Percentiles rank a stretch among this genome's conserved stretches.
phyloP scores from a whole-genome alignment of 306 rosid species.

The Citrullus colocynthis region DNA sequence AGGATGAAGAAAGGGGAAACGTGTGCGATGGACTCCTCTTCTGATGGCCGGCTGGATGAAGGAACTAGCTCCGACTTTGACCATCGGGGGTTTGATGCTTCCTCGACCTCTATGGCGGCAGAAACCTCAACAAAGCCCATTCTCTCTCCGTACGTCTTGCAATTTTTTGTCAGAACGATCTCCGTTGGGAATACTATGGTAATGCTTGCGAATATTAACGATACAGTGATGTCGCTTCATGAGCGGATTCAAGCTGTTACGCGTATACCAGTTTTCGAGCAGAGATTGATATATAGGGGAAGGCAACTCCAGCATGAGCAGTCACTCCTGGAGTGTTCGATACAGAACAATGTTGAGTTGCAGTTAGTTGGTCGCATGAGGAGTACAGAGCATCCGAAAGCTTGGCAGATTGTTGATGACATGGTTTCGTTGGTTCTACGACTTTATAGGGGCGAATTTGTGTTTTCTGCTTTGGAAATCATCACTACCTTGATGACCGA shows the following conservation, averaged over 20 bases:
- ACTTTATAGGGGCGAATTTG: slow-evolving; percentile 36
- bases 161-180: slow-evolving; percentile 54
- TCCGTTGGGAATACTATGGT: slow-evolving; percentile 36
- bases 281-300: slow-evolving; percentile 45
- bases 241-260: slow-evolving; percentile 19
- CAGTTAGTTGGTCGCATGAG: slow-evolving; percentile 50
- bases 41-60: background rate
- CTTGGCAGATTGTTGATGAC: slow-evolving; percentile 30
- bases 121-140: slow-evolving; percentile 4
- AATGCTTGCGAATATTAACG: slow-evolving; percentile 34
- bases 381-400: slow-evolving; percentile 35
- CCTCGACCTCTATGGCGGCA: slow-evolving; percentile 12
- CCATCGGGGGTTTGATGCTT: slow-evolving; percentile 24
- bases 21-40: slow-evolving; percentile 30
- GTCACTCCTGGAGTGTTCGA: slow-evolving; percentile 39
- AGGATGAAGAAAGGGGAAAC: slow-evolving; percentile 59
- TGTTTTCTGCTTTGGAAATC: slow-evolving; percentile 13
- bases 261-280: slow-evolving; percentile 37
- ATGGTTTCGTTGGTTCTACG: slow-evolving; percentile 26
- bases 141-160: slow-evolving; percentile 22
- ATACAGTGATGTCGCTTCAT: slow-evolving; percentile 40
- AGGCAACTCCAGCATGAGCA: slow-evolving; percentile 50
- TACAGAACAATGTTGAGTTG: slow-evolving; percentile 48
- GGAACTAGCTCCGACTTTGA: slow-evolving; percentile 6
- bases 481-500: slow-evolving; percentile 23